These are phyloP conservation scores for Arthroderma sp. DNA, from an alignment of 2,329 filamentous ascomycete genomes.

Conservation along the genomic window DNA sequence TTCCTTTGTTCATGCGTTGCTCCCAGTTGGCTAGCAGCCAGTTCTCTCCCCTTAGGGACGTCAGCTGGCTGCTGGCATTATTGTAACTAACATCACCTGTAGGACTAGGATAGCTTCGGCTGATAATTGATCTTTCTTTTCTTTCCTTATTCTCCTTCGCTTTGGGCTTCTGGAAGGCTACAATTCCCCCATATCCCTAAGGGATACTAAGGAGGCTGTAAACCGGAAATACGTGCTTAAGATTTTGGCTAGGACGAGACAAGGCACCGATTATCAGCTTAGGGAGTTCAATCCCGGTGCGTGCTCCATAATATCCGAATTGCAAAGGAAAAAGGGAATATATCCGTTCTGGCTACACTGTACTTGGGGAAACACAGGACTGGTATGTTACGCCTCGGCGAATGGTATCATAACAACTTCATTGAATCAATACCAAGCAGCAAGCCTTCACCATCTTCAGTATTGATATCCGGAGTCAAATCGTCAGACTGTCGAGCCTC, in stretches of 20 bases:
- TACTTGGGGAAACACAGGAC: no score
- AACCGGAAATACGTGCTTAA: no score
- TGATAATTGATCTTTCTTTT: background rate
- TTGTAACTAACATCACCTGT: background rate
- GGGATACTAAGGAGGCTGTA: no score
- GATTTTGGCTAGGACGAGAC: no score
- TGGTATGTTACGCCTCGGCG: no score
- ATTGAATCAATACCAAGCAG: background rate
- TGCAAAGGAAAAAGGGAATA: background rate
- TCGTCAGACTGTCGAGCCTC: slow-evolving; percentile 6
- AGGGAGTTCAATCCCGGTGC: no score
- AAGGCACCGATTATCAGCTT: background rate
- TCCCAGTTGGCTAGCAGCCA: background rate
- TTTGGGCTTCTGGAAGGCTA: no score
- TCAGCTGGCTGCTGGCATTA: background rate
- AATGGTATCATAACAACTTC: background rate
- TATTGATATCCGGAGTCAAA: background rate
- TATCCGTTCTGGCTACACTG: background rate
- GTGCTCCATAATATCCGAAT: no score
- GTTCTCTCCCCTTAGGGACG: background rate
- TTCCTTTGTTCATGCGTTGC: background rate
- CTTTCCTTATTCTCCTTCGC: background rate
- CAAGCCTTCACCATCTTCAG: background rate
- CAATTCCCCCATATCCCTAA: no score
- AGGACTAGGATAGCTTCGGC: no score